A percentile compares a stretch with the other conserved stretches of the same genome.
Evolutionary conservation across 306 rosid genomes (phyloP).

Genomic region (Ormosia semicastrata): DNA sequence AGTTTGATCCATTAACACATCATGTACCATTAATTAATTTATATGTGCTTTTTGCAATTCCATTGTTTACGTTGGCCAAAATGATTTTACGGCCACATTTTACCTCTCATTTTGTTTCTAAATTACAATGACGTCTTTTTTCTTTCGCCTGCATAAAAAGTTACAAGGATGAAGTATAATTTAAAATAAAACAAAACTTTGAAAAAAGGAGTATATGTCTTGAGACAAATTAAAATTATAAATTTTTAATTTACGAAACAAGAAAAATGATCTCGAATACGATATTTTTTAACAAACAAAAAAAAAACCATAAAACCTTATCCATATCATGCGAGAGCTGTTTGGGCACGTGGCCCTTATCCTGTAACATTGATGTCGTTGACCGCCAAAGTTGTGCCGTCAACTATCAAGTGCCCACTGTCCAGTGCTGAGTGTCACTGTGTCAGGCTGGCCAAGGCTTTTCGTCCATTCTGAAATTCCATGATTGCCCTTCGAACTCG

Average conservation of each 20-base stretch:
- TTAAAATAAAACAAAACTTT: no score
- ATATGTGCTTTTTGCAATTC: neutral
- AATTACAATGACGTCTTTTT: no score
- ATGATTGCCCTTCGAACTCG: conserved; percentile 12
- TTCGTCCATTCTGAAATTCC: neutral
- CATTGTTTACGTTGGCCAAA: neutral
- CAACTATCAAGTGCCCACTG: neutral
- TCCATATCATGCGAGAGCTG: conserved; percentile 31
- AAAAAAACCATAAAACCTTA: conserved; percentile 20
- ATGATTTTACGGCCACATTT: neutral
- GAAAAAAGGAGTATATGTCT: no score
- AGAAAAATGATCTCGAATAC: no score
- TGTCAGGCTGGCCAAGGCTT: neutral
- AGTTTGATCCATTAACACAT: conserved; percentile 72
- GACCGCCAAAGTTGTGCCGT: neutral
- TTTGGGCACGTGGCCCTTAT: conserved; percentile 44
- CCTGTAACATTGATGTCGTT: neutral
- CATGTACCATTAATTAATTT: conserved; percentile 23
- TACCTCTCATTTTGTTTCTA: no score
- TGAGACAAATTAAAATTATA: no score
- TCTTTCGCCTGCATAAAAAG: no score
- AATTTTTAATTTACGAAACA: no score
- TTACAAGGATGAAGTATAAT: no score
- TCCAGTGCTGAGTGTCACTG: neutral
- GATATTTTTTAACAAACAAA: no score